Evolutionary conservation across 116 monocot species (phyloP).

Genomic region (Iris pallida): DNA sequence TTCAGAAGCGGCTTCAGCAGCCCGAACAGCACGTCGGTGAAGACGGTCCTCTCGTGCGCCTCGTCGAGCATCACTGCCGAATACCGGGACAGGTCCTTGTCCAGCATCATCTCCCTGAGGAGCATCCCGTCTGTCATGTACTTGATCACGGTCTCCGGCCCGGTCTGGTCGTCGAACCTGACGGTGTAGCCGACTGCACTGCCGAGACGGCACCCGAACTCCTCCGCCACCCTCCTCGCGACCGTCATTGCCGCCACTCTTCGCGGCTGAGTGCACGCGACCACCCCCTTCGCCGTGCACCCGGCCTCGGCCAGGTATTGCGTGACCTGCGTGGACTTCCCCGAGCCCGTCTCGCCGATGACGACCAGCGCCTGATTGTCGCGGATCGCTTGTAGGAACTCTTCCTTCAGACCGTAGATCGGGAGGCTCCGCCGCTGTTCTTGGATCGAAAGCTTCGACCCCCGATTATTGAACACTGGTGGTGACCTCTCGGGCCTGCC

Average conservation of each 20-base stretch:
- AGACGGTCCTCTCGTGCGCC: constrained; percentile 94
- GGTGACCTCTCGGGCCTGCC: constrained; percentile 98
- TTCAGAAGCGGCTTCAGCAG: constrained; percentile 81
- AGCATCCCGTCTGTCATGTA: constrained; percentile 99
- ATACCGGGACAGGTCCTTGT: constrained; percentile 84
- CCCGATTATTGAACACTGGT: too few relatives aligned
- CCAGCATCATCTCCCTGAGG: constrained; percentile 79
- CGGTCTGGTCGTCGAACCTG: constrained; percentile 92
- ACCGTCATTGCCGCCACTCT: constrained; percentile 96
- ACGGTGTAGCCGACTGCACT: constrained; percentile 97
- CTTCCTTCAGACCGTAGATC: constrained; percentile 90
- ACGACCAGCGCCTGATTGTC: constrained; percentile 93
- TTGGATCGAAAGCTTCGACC: constrained; percentile 89
- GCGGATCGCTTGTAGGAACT: constrained; percentile 89
- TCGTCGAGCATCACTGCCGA: constrained; percentile 97
- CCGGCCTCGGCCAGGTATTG: constrained; percentile 95
- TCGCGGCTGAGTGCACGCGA: constrained; percentile 93
- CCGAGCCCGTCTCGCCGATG: constrained; percentile 96
- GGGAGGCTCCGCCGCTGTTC: constrained; percentile 95
- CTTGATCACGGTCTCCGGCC: constrained; percentile 93
- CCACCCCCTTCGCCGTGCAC: constrained; percentile 85
- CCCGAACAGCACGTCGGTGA: constrained; percentile 91
- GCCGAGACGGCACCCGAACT: constrained; percentile 88
- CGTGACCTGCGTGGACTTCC: constrained; percentile 96
- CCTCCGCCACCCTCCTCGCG: constrained; percentile 96